Base-by-base conservation (phyloP, 306 rosid genomes). In the Dalbergia oliveri region DNA sequence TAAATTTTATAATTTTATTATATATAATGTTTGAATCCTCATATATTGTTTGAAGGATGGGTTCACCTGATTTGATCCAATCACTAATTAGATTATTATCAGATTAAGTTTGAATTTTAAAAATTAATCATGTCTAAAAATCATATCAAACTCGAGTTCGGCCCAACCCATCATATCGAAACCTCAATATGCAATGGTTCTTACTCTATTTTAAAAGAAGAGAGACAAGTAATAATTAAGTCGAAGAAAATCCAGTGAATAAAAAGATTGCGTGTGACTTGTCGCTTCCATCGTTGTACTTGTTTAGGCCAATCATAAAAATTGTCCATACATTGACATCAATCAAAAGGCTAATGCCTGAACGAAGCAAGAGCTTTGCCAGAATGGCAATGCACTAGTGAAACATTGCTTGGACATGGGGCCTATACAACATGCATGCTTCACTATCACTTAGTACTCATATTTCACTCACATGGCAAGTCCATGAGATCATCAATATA, bases 401-500 rank as follows among this genome's bases (percentile, higher is more conserved):
- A 13, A 33, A 50, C 66, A 70, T 33, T 76, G 63, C 16, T 51
- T 57, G 3, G 21, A 35, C 41, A 65, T 58, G 80, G 83, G 83
- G 53, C 83, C 83, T 79, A 51, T 33, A 14, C 13, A 69, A 49
- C n/a, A 11, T 26, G 63, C 72, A 73, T 37, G 69, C 45, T 66
- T 59, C 83, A 72, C 66, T 77, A 16, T 73, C 76, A 57, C 64
- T 21, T 78, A 63, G 65, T 57, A 78, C 82, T 64, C n/a, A 15
- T 18, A 44, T 56, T 56, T n/a, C 66, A 72, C 41, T 56, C 80
- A 73, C 68, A 73, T 31, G 67, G 72, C 53, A 41, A 35, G 58
- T 83, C 62, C 58, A 74, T 34, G 49, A 18, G 61, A 79, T 35
- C 8, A 47, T 47, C 21, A 79, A 69, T 66, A 44, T 44, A 58